Base-by-base conservation (phyloP, 495 filamentous ascomycete genomes). In the Penicillium subrubescens region DNA sequence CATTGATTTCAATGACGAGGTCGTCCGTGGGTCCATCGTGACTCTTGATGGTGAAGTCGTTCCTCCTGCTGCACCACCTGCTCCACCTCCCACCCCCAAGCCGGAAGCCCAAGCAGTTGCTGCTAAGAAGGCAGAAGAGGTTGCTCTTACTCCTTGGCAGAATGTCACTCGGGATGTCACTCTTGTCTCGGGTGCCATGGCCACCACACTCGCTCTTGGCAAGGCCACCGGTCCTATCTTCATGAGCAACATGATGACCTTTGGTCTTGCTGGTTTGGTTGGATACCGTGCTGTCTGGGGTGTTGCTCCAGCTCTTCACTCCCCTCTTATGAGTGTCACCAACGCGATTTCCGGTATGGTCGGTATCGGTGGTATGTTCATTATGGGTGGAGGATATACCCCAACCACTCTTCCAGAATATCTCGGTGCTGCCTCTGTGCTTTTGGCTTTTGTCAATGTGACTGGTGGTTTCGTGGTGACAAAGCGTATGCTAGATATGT, bases 401-500 rank as follows among this genome's bases (percentile, higher is more conserved):
- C 91, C 91, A 1, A 85, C 87, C 60, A 92, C 89, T 1, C 75
- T 93, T n/a, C 91, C 91, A 2, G 90, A 94, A 72, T 76, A 76
- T 2, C 82, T 94, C 39, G 91, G 91, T 57, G 88, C 91, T n/a
- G 75, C 83, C 0, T 93, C 90, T 12, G 91, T 94, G 12, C 83
- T 93, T 4, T 75, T 94, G 44, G 90, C 91, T 8, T 94, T 92
- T 69, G 89, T 92, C 61, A 94, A 94, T 73, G 84, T 94, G 6
- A 88, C 88, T 12, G 91, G 91, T 23, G 91, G 91, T 2, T 94
- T 94, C 68, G 89, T 92, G 17, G 89, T 94, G 54, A 92, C 90
- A 4, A 93, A 93, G 75, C 87, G 91, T 67, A 94, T 94, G 91
- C 82, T 94, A n/a, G 90, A 94, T 69, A 94, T 94, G 91, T 94